Base-by-base conservation (phyloP, 1,139 yeast species). In the Yamadazyma blattariae region DNA sequence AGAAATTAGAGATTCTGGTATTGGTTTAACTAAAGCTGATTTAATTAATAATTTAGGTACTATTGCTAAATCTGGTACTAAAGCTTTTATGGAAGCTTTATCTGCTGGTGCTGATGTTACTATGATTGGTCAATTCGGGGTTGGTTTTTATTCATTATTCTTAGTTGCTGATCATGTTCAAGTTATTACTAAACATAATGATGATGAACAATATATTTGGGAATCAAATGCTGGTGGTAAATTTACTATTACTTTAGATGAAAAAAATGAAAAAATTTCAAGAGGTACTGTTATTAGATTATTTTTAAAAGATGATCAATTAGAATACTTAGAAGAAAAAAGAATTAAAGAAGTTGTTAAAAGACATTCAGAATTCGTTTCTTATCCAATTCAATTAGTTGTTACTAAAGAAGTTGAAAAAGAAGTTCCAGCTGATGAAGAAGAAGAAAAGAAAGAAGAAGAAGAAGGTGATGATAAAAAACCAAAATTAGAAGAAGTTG, bases 101-200 rank as follows among this genome's bases (percentile, higher is more conserved):
- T 83, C 96, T 51, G 97, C 97, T 51, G 99, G 99, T 74, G 98
- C 98, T 49, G 99, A 94, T 69, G 97, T 94, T 50, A 89, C 97
- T 50, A 94, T 94, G 98, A 94, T 94, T 74, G 99, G 99, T 79
- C 98, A 94, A 75, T 94, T 94, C 77, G 99, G 99, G 88, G 98
- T 94, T 57, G 99, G 99, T 81, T 94, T 94, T 92, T 94, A 94
- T 85, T 92, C 99, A 40, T 79, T 92, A 55, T 94, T 94, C 87
- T 82, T 94, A 76, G 98, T 94, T 61, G 98, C 98, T 59, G 99
- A 94, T 75, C 89, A 82, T 59, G 98, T 94, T 48, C 97, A 92
- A 75, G 98, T 94, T 55, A 88, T 94, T 64, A 87, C 98, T 48
- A 94, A 94, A 79, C 85, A 90, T 79, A 94, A 94, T 64, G 98